A percentile compares a stretch with the other conserved stretches of the same genome.
Evolutionary conservation across 2,329 filamentous ascomycete genomes (phyloP).

Genomic region (Niveomyces coronatus): DNA sequence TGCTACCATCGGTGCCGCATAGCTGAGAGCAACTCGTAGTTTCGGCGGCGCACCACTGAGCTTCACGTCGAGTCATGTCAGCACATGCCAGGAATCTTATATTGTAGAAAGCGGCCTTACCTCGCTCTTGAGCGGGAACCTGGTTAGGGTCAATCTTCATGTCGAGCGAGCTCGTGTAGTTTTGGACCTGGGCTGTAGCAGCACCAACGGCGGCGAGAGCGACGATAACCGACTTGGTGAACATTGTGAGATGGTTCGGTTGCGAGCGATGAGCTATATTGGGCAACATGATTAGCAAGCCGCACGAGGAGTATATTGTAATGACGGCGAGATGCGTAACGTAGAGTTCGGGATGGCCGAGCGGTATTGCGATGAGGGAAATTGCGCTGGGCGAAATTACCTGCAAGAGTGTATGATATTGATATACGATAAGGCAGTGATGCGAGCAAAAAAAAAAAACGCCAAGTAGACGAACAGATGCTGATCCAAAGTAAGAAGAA

Average conservation of each 20-base stretch:
- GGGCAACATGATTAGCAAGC: background rate
- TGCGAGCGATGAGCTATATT: too few species aligned
- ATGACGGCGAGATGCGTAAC: too few species aligned
- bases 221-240: constrained; percentile 28
- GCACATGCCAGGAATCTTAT: constrained; percentile 12
- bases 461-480: too few species aligned
- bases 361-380: too few species aligned
- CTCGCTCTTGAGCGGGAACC: constrained; percentile 24
- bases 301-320: background rate
- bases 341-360: too few species aligned
- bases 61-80: constrained; percentile 21
- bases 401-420: too few species aligned
- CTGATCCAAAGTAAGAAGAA: too few species aligned
- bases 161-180: constrained; percentile 33
- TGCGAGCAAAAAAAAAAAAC: too few species aligned
- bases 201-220: constrained; percentile 35
- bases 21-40: constrained; percentile 38
- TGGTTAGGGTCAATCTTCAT: constrained; percentile 30
- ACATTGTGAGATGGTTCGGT: too few species aligned
- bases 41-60: constrained; percentile 42
- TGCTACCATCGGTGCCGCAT: constrained; percentile 28
- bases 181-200: constrained; percentile 30
- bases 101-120: constrained; percentile 23
- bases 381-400: too few species aligned
- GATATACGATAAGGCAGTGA: too few species aligned